Evolutionary conservation across 1,139 yeast genomes (phyloP).

Genomic region (Protomyces macrosporus): DNA sequence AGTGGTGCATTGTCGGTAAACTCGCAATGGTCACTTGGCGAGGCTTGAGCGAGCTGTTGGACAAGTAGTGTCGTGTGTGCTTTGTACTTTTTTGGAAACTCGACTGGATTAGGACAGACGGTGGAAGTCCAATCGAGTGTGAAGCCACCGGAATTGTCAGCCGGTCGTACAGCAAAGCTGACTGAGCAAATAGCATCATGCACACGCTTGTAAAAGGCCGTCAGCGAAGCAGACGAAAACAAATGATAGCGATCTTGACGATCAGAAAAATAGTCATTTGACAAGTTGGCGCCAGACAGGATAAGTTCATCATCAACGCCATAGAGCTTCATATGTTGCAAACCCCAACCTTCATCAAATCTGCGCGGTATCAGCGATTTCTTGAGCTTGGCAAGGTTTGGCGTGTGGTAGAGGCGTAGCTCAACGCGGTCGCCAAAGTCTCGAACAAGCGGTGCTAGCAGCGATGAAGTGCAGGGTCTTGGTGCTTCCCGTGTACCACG

Average conservation of each 20-base stretch:
- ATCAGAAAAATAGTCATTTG: conserved; percentile 87
- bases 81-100: conserved; percentile 54
- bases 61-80: conserved; percentile 55
- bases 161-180: conserved; percentile 57
- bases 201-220: conserved; percentile 67
- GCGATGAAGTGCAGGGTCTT: conserved; percentile 63
- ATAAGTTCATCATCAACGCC: conserved; percentile 90
- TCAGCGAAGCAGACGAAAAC: conserved; percentile 52
- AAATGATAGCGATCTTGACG: conserved; percentile 89
- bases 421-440: conserved; percentile 71
- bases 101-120: conserved; percentile 64
- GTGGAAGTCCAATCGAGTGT: conserved; percentile 56
- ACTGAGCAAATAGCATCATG: conserved; percentile 63
- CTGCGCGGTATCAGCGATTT: conserved; percentile 69
- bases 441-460: conserved; percentile 61
- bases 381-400: conserved; percentile 66
- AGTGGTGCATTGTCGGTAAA: conserved; percentile 21
- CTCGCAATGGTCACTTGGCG: conserved; percentile 24
- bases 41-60: conserved; percentile 44
- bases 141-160: not conserved
- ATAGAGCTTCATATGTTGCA: conserved; percentile 95
- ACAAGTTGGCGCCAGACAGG: conserved; percentile 78
- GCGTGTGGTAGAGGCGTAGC: conserved; percentile 82
- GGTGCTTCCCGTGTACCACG: conserved; percentile 95
- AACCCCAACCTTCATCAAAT: conserved; percentile 83